Evolutionary conservation across 768 basidiomycete species (phyloP).

Genomic region (Ramaria sp.): DNA sequence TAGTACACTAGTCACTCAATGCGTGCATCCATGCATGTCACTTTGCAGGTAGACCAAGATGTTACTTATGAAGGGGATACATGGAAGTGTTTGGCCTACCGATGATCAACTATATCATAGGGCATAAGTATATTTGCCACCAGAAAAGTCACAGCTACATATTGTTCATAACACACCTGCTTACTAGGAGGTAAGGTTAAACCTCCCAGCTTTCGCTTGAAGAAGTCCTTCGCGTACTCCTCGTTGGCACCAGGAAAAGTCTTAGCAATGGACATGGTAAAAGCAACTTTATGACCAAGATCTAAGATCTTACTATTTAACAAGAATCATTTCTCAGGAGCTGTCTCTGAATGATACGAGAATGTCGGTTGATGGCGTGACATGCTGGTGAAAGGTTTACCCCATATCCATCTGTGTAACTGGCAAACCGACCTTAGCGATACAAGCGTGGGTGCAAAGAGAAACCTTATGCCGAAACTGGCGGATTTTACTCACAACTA

Average conservation of each 20-base stretch:
- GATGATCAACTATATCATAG: constrained; percentile 28
- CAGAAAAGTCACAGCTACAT: not conserved
- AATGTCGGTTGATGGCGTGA: constrained; percentile 6
- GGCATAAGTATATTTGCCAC: constrained; percentile 5
- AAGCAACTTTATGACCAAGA: no score
- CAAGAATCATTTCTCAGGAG: no score
- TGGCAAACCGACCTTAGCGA: not conserved
- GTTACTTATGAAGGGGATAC: not conserved
- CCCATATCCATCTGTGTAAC: not conserved
- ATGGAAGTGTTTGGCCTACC: not conserved
- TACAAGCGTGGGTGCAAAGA: not conserved
- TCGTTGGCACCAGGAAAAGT: constrained; percentile 26
- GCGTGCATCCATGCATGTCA: constrained; percentile 69
- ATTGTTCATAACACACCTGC: constrained; percentile 15
- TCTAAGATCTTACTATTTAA: no score
- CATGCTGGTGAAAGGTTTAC: not conserved
- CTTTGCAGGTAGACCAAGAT: constrained; percentile 19
- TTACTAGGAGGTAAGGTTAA: constrained; percentile 32
- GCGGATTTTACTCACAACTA: not conserved
- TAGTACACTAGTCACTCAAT: constrained; percentile 37
- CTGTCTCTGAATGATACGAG: no score
- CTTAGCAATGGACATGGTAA: no score
- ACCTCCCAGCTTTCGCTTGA: constrained; percentile 25
- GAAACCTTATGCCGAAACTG: not conserved
- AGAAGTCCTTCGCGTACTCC: constrained; percentile 34